These are phyloP conservation scores for Kwoniella pini DNA, from an alignment of 768 basidiomycete genomes.

Conservation along the genomic window DNA sequence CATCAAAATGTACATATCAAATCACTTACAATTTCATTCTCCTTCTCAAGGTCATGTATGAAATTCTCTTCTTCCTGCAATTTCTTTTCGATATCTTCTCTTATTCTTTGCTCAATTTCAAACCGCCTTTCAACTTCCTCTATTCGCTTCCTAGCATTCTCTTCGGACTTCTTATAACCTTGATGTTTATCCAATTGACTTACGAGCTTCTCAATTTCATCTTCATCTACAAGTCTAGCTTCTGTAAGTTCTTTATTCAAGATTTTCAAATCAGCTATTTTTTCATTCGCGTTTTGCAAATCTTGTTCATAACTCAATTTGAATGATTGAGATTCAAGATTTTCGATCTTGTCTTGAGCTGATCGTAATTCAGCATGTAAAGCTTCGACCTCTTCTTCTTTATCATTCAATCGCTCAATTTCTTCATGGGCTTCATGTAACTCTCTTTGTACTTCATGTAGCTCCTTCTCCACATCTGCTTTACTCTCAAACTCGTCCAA, in stretches of 20 bases:
- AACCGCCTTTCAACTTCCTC: constrained; percentile 38
- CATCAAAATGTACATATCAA: no score
- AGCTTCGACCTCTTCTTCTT: not conserved
- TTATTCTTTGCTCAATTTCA: constrained; percentile 22
- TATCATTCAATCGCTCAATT: not conserved
- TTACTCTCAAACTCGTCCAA: constrained; percentile 3
- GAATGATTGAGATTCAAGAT: not conserved
- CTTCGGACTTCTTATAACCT: constrained; percentile 58
- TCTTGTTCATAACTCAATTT: not conserved
- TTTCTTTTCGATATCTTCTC: constrained; percentile 57
- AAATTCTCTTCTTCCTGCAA: constrained; percentile 58
- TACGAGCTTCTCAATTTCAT: constrained; percentile 55
- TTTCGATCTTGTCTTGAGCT: not conserved
- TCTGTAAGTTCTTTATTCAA: constrained; percentile 51
- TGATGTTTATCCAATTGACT: constrained; percentile 57
- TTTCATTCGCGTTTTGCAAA: constrained; percentile 6
- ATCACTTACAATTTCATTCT: constrained; percentile 31
- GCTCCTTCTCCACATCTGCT: not conserved
- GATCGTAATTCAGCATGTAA: not conserved
- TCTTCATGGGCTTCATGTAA: not conserved
- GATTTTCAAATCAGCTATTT: constrained; percentile 48
- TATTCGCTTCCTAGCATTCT: constrained; percentile 65
- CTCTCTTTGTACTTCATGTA: not conserved
- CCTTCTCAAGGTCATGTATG: constrained; percentile 59
- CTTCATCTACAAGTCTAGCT: constrained; percentile 56